These are phyloP conservation scores for Pestalotiopsis fici DNA, from an alignment of 2,329 filamentous ascomycete species.

Conservation along the genomic window DNA sequence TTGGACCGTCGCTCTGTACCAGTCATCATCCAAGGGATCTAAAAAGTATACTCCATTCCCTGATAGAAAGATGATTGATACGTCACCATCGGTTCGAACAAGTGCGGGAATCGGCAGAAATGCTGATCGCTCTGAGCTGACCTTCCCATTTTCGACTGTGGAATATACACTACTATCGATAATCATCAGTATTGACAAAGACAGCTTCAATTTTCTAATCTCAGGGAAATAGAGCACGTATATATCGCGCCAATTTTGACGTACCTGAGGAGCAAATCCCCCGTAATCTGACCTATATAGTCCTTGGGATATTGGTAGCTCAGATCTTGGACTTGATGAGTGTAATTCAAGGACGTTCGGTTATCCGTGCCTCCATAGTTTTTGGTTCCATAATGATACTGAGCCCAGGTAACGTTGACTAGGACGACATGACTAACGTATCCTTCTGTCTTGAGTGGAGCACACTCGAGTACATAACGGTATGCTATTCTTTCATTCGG, in stretches of 20 bases:
- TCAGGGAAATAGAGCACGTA: background rate
- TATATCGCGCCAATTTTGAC: background rate
- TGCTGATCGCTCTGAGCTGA: no score
- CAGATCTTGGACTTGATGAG: background rate
- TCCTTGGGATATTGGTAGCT: background rate
- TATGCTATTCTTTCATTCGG: background rate
- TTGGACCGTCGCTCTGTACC: background rate
- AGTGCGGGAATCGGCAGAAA: background rate
- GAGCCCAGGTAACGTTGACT: background rate
- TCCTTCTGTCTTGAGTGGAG: background rate
- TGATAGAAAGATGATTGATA: background rate
- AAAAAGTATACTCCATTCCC: background rate
- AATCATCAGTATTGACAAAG: background rate
- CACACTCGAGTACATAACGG: background rate
- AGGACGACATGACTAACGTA: background rate
- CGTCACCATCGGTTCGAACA: background rate
- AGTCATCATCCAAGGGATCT: background rate
- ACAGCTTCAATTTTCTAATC: background rate
- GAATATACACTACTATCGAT: background rate
- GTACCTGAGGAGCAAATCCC: background rate
- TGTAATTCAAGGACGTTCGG: background rate
- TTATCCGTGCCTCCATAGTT: background rate
- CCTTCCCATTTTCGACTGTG: no score
- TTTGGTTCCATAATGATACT: background rate
- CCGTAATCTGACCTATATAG: background rate